phyloP scores from a whole-genome alignment of 164 flowering plant genomes.

The Cinnamomum micranthum region DNA sequence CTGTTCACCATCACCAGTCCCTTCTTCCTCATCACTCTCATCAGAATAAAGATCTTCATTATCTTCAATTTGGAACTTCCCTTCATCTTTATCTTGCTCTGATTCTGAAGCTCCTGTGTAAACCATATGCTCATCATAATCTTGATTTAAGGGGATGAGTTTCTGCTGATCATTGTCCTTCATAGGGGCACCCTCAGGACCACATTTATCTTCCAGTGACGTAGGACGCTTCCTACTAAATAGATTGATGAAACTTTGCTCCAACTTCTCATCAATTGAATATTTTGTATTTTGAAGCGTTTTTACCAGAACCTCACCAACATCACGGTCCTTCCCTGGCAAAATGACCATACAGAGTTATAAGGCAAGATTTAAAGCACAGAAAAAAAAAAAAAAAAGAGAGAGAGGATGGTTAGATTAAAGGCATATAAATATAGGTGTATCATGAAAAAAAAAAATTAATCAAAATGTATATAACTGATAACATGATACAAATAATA shows the following conservation, averaged over 20 bases:
- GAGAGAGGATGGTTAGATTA: not conserved
- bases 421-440: not conserved
- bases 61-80: slow-evolving; percentile 29
- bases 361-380: not conserved
- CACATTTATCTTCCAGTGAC: slow-evolving; percentile 27
- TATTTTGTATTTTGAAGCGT: slow-evolving; percentile 77
- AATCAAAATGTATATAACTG: not conserved
- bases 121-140: slow-evolving; percentile 10
- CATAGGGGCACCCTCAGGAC: slow-evolving; percentile 17
- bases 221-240: slow-evolving; percentile 43
- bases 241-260: slow-evolving; percentile 55
- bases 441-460: too few species aligned
- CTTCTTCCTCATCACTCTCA: slow-evolving; percentile 31
- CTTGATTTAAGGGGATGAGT: not conserved
- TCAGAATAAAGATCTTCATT: slow-evolving; percentile 20
- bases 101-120: slow-evolving; percentile 20
- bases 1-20: slow-evolving; percentile 6
- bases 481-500: too few species aligned
- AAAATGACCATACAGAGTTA: slow-evolving; percentile 1
- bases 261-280: slow-evolving; percentile 82
- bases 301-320: slow-evolving; percentile 77
- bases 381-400: not conserved
- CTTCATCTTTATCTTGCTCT: slow-evolving; percentile 29
- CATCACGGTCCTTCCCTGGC: slow-evolving; percentile 66
- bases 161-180: not conserved